phyloP scores from a whole-genome alignment of 2,329 filamentous ascomycete species.

The Exophiala aquamarina region DNA sequence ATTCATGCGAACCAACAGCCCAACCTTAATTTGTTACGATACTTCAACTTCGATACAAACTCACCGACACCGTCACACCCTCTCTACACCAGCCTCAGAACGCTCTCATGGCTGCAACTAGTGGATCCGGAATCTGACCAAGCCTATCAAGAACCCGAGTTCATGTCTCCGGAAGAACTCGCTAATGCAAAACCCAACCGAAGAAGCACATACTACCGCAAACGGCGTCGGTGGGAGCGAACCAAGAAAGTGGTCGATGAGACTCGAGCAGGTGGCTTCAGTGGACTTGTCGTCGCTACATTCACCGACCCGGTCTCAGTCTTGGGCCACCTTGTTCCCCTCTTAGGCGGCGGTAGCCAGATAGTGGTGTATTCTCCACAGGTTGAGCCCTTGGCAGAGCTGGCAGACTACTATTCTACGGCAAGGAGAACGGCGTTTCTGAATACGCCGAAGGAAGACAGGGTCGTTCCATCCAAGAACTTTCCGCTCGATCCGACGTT shows the following conservation, averaged over 20 bases:
- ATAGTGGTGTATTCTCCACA: slow-evolving; percentile 82
- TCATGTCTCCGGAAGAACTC: slow-evolving; percentile 61
- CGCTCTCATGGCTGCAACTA: slow-evolving; percentile 89
- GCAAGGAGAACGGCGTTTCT: slow-evolving; percentile 73
- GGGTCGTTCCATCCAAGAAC: slow-evolving; percentile 53
- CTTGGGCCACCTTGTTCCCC: slow-evolving; percentile 71
- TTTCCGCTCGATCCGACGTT: slow-evolving; percentile 87
- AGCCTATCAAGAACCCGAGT: slow-evolving; percentile 67
- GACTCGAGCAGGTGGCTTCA: slow-evolving; percentile 73
- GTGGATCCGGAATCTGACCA: slow-evolving; percentile 73
- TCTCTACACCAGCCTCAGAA: slow-evolving; percentile 75
- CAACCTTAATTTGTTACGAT: slow-evolving; percentile 82
- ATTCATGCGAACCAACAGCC: slow-evolving; percentile 81
- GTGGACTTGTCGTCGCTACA: slow-evolving; percentile 78
- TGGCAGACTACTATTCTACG: slow-evolving; percentile 84
- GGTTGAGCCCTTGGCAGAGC: slow-evolving; percentile 72
- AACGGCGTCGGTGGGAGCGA: slow-evolving; percentile 77
- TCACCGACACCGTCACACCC: slow-evolving; percentile 69
- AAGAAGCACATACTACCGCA: slow-evolving; percentile 82
- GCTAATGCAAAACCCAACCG: slow-evolving; percentile 76
- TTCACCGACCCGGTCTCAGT: slow-evolving; percentile 78
- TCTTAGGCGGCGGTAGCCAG: slow-evolving; percentile 78
- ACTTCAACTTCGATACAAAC: slow-evolving; percentile 79
- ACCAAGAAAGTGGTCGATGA: slow-evolving; percentile 71
- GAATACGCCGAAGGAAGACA: slow-evolving; percentile 12